Evolutionary conservation across 225 moss, liverwort and hornwort species (phyloP).

Genomic region (Sphagnum contortum): DNA sequence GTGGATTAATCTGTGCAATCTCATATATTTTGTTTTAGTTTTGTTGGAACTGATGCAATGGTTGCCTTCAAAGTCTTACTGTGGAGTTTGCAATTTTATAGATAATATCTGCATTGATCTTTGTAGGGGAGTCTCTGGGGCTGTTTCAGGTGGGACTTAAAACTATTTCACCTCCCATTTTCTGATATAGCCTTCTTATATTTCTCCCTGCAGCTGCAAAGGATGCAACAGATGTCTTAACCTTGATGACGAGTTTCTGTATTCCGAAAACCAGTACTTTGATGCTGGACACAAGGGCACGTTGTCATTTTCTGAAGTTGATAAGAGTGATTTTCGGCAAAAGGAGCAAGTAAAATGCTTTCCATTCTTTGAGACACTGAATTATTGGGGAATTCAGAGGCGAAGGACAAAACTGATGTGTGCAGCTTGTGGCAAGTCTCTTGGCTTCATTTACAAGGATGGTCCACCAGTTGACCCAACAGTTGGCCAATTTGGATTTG

Average conservation of each 20-base stretch:
- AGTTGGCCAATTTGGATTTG: constrained; percentile 26
- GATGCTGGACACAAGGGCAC: constrained; percentile 51
- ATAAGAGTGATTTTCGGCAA: constrained; percentile 40
- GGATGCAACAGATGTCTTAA: constrained; percentile 53
- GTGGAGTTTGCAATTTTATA: too few species aligned
- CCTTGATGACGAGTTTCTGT: constrained; percentile 34
- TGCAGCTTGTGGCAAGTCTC: constrained; percentile 36
- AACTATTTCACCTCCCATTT: too few species aligned
- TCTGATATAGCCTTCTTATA: too few species aligned
- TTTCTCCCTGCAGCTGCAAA: constrained; percentile 29
- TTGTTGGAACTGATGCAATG: too few species aligned
- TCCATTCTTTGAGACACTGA: constrained; percentile 45
- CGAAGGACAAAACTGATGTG: constrained; percentile 29
- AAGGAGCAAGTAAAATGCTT: constrained; percentile 32
- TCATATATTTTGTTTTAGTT: too few species aligned
- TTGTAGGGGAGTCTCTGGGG: too few species aligned
- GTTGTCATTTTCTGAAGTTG: constrained; percentile 36
- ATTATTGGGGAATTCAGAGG: constrained; percentile 46
- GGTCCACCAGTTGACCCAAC: constrained; percentile 20
- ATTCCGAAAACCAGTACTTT: constrained; percentile 32
- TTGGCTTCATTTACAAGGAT: constrained; percentile 45
- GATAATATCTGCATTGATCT: too few species aligned
- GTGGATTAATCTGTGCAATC: too few species aligned
- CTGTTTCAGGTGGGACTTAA: too few species aligned
- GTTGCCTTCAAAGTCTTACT: too few species aligned